Evolutionary conservation across 805 yeast species (phyloP).

Genomic region (Lachancea cidri): DNA sequence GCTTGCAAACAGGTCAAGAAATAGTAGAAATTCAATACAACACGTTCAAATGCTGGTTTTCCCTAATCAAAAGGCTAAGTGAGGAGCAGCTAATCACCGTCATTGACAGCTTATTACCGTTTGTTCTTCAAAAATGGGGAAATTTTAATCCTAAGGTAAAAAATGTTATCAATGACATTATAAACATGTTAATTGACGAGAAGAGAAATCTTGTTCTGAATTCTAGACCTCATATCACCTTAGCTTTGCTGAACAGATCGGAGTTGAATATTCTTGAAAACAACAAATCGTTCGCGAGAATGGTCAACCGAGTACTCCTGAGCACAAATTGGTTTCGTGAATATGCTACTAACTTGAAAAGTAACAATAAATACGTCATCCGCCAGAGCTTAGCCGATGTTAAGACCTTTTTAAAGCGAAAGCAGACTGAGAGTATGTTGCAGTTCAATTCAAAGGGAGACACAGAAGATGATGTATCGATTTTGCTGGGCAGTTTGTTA

Average conservation of each 20-base stretch:
- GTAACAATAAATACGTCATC: conserved; percentile 50
- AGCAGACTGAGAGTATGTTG: conserved; percentile 40
- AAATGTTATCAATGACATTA: conserved; percentile 45
- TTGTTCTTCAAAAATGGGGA: conserved; percentile 64
- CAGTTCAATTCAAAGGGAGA: conserved; percentile 37
- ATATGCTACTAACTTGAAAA: conserved; percentile 24
- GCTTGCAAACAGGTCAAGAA: conserved; percentile 75
- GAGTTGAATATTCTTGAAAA: conserved; percentile 47
- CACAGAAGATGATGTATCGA: conserved; percentile 35
- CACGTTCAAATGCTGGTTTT: conserved; percentile 65
- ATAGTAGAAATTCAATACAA: conserved; percentile 52
- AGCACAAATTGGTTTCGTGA: conserved; percentile 23
- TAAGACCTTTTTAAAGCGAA: conserved; percentile 44
- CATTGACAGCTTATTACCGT: conserved; percentile 68
- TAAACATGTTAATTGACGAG: conserved; percentile 32
- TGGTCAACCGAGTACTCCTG: conserved; percentile 30
- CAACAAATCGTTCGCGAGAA: conserved; percentile 46
- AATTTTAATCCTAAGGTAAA: conserved; percentile 46
- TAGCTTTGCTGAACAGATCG: conserved; percentile 62
- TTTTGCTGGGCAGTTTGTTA: conserved; percentile 47
- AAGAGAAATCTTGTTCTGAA: conserved; percentile 16
- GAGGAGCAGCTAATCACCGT: conserved; percentile 56
- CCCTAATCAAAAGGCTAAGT: conserved; percentile 51
- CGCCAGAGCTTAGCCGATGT: conserved; percentile 67
- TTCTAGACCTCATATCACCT: conserved; percentile 45